phyloP scores from a whole-genome alignment of 441 rosid genomes.

The Pelargonium myrrhifolium region DNA sequence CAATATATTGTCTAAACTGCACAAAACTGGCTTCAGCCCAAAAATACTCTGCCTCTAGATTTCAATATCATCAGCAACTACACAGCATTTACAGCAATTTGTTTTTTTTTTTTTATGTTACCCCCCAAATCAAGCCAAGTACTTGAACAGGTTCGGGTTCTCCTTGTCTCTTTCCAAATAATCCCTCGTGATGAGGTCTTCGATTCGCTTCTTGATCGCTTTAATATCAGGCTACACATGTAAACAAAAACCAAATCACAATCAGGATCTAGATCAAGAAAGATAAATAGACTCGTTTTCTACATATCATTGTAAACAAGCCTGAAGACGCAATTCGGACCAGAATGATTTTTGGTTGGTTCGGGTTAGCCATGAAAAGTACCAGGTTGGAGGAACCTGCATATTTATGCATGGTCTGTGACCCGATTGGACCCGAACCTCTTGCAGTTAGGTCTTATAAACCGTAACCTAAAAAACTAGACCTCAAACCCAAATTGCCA shows the following conservation, averaged over 20 bases:
- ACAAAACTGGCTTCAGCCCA: not conserved
- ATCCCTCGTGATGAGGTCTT: slow-evolving; percentile 80
- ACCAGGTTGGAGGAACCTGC: no score
- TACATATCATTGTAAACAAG: no score
- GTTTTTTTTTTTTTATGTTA: not conserved
- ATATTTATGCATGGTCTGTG: no score
- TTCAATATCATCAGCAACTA: not conserved
- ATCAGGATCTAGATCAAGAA: not conserved
- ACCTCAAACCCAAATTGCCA: no score
- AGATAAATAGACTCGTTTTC: no score
- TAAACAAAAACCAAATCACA: slow-evolving; percentile 11
- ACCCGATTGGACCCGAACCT: no score
- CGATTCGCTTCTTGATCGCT: slow-evolving; percentile 91
- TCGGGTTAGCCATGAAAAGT: no score
- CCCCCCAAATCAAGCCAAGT: slow-evolving; percentile 27
- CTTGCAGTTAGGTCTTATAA: no score
- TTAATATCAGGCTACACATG: slow-evolving; percentile 82
- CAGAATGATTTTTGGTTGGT: no score
- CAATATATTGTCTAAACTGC: not conserved
- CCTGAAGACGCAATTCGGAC: no score
- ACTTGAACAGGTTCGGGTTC: slow-evolving; percentile 31
- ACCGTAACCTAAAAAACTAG: no score
- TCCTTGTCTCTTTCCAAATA: slow-evolving; percentile 41
- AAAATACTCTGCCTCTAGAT: not conserved
- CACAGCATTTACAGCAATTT: slow-evolving; percentile 1